Evolutionary conservation across 306 rosid species (phyloP).

Genomic region (Sphenostylis stenocarpa): DNA sequence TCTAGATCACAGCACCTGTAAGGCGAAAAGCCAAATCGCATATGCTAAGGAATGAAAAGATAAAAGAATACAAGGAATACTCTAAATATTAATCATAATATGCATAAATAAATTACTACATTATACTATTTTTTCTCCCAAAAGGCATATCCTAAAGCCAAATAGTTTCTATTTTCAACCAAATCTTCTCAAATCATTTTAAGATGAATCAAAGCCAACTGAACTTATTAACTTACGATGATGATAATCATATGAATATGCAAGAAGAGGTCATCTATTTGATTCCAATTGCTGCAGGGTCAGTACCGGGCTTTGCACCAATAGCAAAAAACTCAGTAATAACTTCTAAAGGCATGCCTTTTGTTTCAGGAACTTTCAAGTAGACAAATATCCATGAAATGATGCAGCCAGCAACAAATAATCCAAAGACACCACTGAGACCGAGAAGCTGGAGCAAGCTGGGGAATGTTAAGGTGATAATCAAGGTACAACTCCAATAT

Average conservation of each 20-base stretch:
- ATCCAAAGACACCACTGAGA: constrained; percentile 52
- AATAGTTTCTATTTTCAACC: constrained; percentile 23
- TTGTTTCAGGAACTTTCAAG: constrained; percentile 74
- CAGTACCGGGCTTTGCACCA: constrained; percentile 56
- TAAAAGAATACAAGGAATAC: constrained; percentile 1
- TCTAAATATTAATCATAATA: neutral
- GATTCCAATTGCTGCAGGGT: constrained; percentile 37
- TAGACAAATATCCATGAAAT: constrained; percentile 64
- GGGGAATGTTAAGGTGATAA: constrained; percentile 55
- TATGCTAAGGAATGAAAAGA: constrained; percentile 6
- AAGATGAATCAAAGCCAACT: constrained; percentile 12
- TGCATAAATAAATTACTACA: constrained; percentile 24
- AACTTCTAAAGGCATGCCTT: constrained; percentile 85
- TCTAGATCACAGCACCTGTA: constrained; percentile 12
- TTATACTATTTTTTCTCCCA: neutral
- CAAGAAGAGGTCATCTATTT: constrained; percentile 31
- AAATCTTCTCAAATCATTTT: constrained; percentile 21
- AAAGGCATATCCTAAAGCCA: neutral
- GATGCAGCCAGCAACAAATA: constrained; percentile 57
- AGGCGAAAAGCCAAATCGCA: neutral
- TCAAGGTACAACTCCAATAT: constrained; percentile 61
- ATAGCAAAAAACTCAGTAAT: constrained; percentile 69
- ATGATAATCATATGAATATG: neutral
- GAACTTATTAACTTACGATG: neutral
- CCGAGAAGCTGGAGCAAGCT: constrained; percentile 55